These are phyloP conservation scores for Astragalus membranaceus DNA, from an alignment of 306 rosid species.

Conservation along the genomic window DNA sequence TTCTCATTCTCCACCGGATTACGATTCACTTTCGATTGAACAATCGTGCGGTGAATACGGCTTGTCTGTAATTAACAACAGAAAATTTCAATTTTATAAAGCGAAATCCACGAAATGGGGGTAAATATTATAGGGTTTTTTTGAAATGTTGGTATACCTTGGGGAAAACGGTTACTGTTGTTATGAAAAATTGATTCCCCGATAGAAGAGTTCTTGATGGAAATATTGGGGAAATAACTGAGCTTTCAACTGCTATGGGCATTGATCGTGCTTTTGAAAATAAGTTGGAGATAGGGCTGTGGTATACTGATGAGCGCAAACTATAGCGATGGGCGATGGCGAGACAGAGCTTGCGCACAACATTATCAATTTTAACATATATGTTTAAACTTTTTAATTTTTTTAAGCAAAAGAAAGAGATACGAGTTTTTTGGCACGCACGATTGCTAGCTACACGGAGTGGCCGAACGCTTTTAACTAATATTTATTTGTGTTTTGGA, in stretches of 20 bases:
- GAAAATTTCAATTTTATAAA: neutral
- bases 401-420: no score
- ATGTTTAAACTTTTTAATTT: no score
- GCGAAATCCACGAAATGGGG: neutral
- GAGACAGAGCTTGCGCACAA: no score
- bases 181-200: conserved; percentile 8
- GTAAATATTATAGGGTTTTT: neutral
- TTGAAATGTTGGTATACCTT: conserved; percentile 26
- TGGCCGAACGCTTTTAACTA: no score
- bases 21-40: conserved; percentile 30
- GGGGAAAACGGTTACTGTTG: neutral
- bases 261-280: neutral
- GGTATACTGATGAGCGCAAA: no score
- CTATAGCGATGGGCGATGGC: no score
- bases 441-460: no score
- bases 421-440: no score
- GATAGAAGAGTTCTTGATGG: conserved; percentile 9
- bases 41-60: neutral
- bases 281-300: neutral
- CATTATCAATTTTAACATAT: no score
- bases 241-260: neutral
- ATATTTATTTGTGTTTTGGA: no score
- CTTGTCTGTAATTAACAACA: conserved; percentile 16
- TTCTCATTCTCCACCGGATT: conserved; percentile 35
- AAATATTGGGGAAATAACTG: neutral